Evolutionary conservation across 768 basidiomycete species (phyloP).

Genomic region (Amanita molliuscula): DNA sequence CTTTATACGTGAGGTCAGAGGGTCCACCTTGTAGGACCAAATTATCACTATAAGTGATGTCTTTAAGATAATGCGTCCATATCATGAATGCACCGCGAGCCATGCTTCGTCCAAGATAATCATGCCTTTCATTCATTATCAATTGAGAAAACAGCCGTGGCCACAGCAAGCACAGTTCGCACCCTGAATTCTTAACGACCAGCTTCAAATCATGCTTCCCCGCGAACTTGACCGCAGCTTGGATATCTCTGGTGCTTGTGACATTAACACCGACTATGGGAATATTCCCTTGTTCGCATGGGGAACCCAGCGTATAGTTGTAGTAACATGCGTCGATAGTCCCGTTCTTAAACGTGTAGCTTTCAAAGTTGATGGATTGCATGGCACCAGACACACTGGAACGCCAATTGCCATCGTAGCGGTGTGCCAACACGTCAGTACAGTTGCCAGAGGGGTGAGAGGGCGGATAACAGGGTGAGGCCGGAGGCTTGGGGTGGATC

Average conservation of each 20-base stretch:
- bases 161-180: background rate
- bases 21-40: slow-evolving; percentile 24
- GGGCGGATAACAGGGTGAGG: slow-evolving; percentile 29
- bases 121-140: slow-evolving; percentile 21
- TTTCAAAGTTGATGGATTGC: slow-evolving; percentile 21
- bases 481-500: slow-evolving; percentile 14
- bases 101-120: slow-evolving; percentile 33
- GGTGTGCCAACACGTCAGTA: slow-evolving; percentile 17
- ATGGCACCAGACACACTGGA: slow-evolving; percentile 29
- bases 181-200: slow-evolving; percentile 27
- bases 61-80: slow-evolving; percentile 28
- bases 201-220: slow-evolving; percentile 23
- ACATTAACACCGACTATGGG: slow-evolving; percentile 32
- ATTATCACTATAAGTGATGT: slow-evolving; percentile 18
- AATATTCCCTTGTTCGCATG: slow-evolving; percentile 34
- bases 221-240: slow-evolving; percentile 14
- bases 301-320: slow-evolving; percentile 26
- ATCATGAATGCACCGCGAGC: slow-evolving; percentile 28
- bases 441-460: slow-evolving; percentile 28
- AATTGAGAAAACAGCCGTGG: background rate
- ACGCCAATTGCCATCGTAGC: slow-evolving; percentile 27
- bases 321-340: slow-evolving; percentile 43
- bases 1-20: background rate
- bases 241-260: slow-evolving; percentile 24
- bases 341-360: slow-evolving; percentile 13